Evolutionary conservation across 352 stramenopile species (phyloP), one percentile per base, ranked within the genome.

Genomic region (Pythium periplocum): DNA sequence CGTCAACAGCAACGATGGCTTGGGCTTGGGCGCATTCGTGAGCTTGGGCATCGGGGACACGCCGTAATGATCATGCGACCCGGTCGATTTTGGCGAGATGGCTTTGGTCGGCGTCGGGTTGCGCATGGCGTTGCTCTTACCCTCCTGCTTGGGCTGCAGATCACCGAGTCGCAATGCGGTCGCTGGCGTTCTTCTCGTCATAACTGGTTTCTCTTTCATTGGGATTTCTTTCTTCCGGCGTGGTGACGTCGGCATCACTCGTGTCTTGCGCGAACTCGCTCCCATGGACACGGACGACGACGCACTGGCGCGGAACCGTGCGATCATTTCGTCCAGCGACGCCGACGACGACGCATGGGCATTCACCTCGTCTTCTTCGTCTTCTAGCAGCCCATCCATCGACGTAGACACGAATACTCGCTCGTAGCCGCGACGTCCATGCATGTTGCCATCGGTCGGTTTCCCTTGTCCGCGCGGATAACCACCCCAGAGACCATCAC

Each of bases 11-110:
- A 83, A 41, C 5, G 73, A 71, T 12, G 71, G 65, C 58, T 78
- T 83, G 36, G 71, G 64, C 17, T 56, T 68, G 0, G 75, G 65
- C n/a, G 65, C 42, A 9, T 78, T 55, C 0, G 64, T 70, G 31
- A 84, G 59, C 37, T 78, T 74, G 3, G 76, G 76, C 71, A 83
- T 79, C 3, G 73, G 73, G 11, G 53, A 71, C 26, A 85, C 38
- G 1, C 54, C 53, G 1, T 48, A 40, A 2, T 17, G 11, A 3
- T 63, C 49, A 42, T 42, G 17, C 17, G 17, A 26, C 17, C 17
- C 17, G 17, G 17, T 26, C 17, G 17, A 26, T 26, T 26, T 26
- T 26, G 17, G 17, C 17, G 17, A 26, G 17, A 26, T 26, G 17
- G 17, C 17, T 0, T 26, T 26, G 17, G 17, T 26, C 17, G 17